Conservation (phyloP, 2,329 filamentous ascomycete genomes). For the Pleochaeta shiraiana region DNA sequence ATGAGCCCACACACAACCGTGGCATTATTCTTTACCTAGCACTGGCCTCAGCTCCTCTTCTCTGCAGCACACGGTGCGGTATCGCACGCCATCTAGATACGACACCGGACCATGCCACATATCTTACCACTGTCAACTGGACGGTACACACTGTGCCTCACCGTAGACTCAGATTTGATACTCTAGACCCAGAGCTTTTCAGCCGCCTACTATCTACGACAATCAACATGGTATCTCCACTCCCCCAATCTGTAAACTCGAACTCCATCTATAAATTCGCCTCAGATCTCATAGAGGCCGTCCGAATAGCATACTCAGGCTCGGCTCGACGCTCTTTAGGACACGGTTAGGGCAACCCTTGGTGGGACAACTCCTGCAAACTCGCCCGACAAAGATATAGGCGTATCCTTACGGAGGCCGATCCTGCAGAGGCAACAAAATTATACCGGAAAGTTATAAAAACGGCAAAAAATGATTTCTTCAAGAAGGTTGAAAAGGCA, state of each 20-base stretch:
- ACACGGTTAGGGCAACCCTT: neutral
- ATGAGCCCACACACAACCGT: neutral
- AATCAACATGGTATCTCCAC: neutral
- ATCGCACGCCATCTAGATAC: neutral
- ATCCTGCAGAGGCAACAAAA: neutral
- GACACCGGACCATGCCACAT: neutral
- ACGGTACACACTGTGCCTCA: neutral
- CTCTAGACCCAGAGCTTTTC: neutral
- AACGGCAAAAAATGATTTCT: neutral
- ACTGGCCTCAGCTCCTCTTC: neutral
- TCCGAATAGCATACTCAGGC: neutral
- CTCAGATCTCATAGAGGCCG: neutral
- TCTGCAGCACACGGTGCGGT: neutral
- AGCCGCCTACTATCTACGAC: neutral
- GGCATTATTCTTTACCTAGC: neutral
- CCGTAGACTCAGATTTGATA: neutral
- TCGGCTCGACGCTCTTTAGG: neutral
- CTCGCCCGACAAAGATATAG: neutral
- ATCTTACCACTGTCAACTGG: neutral
- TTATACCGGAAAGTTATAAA: neutral
- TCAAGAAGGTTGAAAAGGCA: neutral
- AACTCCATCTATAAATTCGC: neutral
- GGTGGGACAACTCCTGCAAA: no score
- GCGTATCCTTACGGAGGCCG: neutral
- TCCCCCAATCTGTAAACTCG: neutral